A percentile compares a stretch with the other conserved stretches of the same genome.
Conservation (phyloP, 139 green algal species). For the Ostreobium quekettii region DNA sequence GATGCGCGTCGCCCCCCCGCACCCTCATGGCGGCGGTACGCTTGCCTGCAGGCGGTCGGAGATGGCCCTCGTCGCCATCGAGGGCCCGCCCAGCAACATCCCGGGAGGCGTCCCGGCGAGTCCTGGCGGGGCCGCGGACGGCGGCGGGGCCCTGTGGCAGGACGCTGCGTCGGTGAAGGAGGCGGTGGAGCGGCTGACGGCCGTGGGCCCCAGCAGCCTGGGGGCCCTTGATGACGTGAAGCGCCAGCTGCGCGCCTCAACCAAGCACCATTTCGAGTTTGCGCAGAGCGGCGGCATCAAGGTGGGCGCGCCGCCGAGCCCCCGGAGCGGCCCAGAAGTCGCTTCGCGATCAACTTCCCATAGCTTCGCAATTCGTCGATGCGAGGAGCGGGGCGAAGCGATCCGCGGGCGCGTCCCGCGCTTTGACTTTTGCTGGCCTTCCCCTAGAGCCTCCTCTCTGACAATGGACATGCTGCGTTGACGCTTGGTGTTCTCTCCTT, state of each 20-base stretch:
- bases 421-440: neutral
- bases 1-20: too few relatives aligned
- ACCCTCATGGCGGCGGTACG: too few relatives aligned
- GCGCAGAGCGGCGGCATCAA: neutral
- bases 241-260: constrained; percentile 2
- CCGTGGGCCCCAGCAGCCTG: neutral
- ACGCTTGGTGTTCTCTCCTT: too few relatives aligned
- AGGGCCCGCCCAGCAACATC: too few relatives aligned
- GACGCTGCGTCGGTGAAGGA: constrained; percentile 16
- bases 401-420: neutral
- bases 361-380: neutral
- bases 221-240: constrained; percentile 11
- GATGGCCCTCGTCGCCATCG: too few relatives aligned
- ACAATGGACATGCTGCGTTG: neutral
- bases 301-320: too few relatives aligned
- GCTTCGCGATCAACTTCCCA: too few relatives aligned
- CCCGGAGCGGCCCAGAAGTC: too few relatives aligned
- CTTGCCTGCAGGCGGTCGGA: too few relatives aligned
- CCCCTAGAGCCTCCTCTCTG: neutral
- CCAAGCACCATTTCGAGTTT: constrained; percentile 7
- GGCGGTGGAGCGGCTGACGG: constrained; percentile 6
- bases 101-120: too few relatives aligned
- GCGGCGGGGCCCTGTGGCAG: too few relatives aligned
- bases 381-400: neutral
- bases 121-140: too few relatives aligned